phyloP scores from a whole-genome alignment of 176 grass and related monocot genomes.

The Paspalum notatum region DNA sequence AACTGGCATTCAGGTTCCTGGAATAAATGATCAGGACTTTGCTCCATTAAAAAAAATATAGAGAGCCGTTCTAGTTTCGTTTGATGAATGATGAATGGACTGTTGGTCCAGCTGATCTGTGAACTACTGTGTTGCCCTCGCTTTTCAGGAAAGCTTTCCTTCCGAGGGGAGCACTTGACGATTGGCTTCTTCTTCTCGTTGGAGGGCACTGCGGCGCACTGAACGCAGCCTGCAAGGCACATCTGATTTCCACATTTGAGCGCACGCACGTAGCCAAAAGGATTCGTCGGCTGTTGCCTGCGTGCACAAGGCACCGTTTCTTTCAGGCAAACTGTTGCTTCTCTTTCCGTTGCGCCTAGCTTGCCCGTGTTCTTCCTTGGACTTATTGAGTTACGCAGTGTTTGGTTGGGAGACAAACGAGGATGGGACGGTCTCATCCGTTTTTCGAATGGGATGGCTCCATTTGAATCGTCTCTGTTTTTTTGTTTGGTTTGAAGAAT shows the following conservation, averaged over 20 bases:
- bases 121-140: not conserved
- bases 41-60: too few species aligned
- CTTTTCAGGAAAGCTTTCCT: slow-evolving; percentile 34
- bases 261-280: not conserved
- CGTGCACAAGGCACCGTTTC: slow-evolving; percentile 29
- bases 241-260: not conserved
- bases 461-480: too few species aligned
- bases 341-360: not conserved
- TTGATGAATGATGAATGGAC: not conserved
- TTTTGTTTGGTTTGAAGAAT: too few species aligned
- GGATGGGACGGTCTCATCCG: too few species aligned
- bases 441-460: too few species aligned
- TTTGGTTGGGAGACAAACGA: too few species aligned
- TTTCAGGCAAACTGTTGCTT: slow-evolving; percentile 50
- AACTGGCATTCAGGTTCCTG: not conserved
- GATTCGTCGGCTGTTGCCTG: not conserved
- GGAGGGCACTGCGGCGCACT: too few species aligned
- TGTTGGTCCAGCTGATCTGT: not conserved
- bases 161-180: slow-evolving; percentile 11
- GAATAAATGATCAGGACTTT: too few species aligned
- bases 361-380: slow-evolving; percentile 1
- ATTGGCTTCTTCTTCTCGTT: too few species aligned
- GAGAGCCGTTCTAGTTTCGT: too few species aligned
- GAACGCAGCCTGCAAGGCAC: not conserved
- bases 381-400: too few species aligned